Percentiles rank a stretch among this genome's conserved stretches.
Evolutionary conservation across 176 grass and related monocot species (phyloP).

Genomic region (Canna indica): DNA sequence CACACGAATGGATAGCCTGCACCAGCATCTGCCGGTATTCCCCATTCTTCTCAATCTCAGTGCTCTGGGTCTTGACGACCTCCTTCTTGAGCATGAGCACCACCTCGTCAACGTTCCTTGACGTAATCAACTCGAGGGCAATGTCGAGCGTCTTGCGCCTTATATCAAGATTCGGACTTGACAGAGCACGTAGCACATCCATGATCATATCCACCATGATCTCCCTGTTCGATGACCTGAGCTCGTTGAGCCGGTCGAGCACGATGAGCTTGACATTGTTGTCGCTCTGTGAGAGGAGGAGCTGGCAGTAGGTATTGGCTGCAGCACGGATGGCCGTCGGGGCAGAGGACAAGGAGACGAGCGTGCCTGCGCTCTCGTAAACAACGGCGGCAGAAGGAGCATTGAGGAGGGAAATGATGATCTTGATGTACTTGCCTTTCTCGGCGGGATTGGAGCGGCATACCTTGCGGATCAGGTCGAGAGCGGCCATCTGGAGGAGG

Average conservation of each 20-base stretch:
- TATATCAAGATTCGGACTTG: conserved; percentile 13
- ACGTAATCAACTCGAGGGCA: conserved; percentile 14
- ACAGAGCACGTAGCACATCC: conserved; percentile 13
- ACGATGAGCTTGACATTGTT: conserved; percentile 19
- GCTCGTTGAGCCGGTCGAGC: conserved; percentile 10
- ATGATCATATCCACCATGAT: conserved; percentile 15
- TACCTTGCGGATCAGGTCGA: conserved; percentile 18
- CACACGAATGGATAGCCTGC: conserved; percentile 13
- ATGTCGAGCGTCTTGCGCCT: conserved; percentile 17
- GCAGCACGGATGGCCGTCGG: conserved; percentile 3
- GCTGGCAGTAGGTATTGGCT: conserved; percentile 10
- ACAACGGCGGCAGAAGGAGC: conserved; percentile 3
- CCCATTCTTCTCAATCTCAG: conserved; percentile 10
- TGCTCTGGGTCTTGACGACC: conserved; percentile 16
- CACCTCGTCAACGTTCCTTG: conserved; percentile 18
- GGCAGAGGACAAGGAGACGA: conserved; percentile 11
- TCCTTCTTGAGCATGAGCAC: conserved; percentile 12
- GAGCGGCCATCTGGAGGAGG: conserved; percentile 8
- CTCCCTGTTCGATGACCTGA: conserved; percentile 4
- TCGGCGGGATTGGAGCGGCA: conserved; percentile 10
- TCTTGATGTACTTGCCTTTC: conserved; percentile 16
- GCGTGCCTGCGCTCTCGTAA: conserved; percentile 8
- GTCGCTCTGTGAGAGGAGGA: conserved; percentile 15
- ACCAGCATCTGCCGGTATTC: conserved; percentile 17
- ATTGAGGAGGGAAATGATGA: conserved; percentile 13